These are phyloP conservation scores for Pleurotus djamor DNA, from an alignment of 768 basidiomycete species.

Conservation along the genomic window DNA sequence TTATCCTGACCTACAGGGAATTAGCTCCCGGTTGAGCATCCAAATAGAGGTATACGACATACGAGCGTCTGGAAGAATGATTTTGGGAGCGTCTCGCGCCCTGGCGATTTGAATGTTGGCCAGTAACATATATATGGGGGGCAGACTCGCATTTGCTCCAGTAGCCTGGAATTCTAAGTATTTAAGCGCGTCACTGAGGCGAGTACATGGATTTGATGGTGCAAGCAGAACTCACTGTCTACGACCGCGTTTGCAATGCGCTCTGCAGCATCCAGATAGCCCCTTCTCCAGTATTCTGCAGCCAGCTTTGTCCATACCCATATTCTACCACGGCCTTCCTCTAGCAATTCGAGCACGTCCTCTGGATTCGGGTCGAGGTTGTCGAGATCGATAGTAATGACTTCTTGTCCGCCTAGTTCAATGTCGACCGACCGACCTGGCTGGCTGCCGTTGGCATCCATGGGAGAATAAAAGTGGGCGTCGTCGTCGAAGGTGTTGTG, in stretches of 20 bases:
- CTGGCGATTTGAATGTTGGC: constrained; percentile 84
- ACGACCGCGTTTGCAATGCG: constrained; percentile 67
- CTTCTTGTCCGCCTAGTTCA: constrained; percentile 79
- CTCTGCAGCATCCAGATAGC: constrained; percentile 73
- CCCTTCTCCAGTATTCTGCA: constrained; percentile 85
- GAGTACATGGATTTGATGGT: not conserved
- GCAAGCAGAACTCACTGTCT: constrained; percentile 46
- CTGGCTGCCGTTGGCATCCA: constrained; percentile 26
- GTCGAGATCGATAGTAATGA: constrained; percentile 88
- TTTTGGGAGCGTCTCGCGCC: constrained; percentile 83
- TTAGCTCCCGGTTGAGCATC: not conserved
- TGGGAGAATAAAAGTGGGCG: not conserved
- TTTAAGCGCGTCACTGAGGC: constrained; percentile 8
- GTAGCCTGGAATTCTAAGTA: constrained; percentile 49
- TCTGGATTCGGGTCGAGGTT: constrained; percentile 78
- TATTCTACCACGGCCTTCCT: constrained; percentile 68
- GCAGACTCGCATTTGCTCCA: constrained; percentile 47
- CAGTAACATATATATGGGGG: constrained; percentile 77
- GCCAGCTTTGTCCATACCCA: constrained; percentile 83
- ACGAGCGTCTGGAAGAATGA: constrained; percentile 73
- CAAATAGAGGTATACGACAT: constrained; percentile 25
- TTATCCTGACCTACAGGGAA: constrained; percentile 56
- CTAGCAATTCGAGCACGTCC: constrained; percentile 71
- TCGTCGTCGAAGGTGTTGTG: too few species aligned
- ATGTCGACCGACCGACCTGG: constrained; percentile 66